Evolutionary conservation across 441 rosid genomes (phyloP).

Genomic region (Omphalea diandra): DNA sequence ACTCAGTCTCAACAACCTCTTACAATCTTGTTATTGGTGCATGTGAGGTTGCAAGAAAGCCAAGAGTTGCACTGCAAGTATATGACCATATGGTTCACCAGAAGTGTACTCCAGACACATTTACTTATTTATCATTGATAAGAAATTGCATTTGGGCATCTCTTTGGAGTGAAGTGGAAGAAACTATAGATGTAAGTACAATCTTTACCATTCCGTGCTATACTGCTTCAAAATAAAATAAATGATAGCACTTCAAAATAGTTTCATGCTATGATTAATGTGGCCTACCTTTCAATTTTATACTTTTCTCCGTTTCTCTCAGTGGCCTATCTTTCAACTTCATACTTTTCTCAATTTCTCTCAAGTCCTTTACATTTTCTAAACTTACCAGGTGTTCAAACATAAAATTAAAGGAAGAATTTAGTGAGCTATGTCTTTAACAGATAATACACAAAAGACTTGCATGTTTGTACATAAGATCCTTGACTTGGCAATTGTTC

Average conservation of each 20-base stretch:
- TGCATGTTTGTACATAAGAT: neutral
- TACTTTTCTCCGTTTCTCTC: too few species aligned
- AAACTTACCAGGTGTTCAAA: neutral
- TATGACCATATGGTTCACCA: conserved; percentile 63
- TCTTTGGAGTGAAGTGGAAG: conserved; percentile 65
- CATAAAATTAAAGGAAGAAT: neutral
- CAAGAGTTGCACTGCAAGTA: conserved; percentile 65
- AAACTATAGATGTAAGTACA: conserved; percentile 54
- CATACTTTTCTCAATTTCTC: neutral
- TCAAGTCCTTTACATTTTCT: neutral
- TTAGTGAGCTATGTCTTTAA: neutral
- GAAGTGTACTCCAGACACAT: conserved; percentile 55
- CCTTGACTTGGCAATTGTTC: neutral
- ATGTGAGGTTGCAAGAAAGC: conserved; percentile 70
- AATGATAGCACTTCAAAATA: neutral
- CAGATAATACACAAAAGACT: neutral
- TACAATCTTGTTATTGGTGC: conserved; percentile 68
- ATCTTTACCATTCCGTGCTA: neutral
- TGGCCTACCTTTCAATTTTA: too few species aligned
- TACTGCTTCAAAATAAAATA: neutral
- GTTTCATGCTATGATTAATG: neutral
- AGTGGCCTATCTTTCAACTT: neutral
- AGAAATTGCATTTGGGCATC: conserved; percentile 85
- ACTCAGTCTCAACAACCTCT: conserved; percentile 46
- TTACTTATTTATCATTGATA: conserved; percentile 60